Base-by-base conservation (phyloP, 805 yeast genomes). In the Saturnispora diversa region DNA sequence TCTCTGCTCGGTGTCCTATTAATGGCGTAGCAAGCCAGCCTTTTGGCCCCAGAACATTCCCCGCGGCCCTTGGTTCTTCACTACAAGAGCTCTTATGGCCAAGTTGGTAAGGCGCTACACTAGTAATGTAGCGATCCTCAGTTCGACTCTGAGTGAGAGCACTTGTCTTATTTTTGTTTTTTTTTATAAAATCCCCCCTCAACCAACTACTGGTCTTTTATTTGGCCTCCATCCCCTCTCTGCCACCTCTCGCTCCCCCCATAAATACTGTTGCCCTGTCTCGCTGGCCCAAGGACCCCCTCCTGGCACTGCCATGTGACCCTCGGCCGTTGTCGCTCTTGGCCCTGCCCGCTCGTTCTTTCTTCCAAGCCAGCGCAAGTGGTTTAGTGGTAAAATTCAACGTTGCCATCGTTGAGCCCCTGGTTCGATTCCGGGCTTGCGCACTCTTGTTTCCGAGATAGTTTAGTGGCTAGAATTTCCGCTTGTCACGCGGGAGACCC, bases 401-500 rank as follows among this genome's bases (percentile, higher is more conserved):
- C 53, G 50, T 50, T 50, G 54, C 54, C 54, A 50, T 50, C 50
- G 54, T 49, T 47, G 54, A 48, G 54, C 54, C 54, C 54, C 54
- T 47, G 49, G 54, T 50, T 50, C 54, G 54, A 50, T 50, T 50
- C 54, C 54, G 50, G 53, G 53, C 50, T 50, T 45, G 53, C 53
- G 54, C 54, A 49, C 7, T 24, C 35, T 15, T 31, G 17, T 9
- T n/a, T n/a, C 63, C 63, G 55, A 58, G 64, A 58, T 61, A 57
- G 64, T 61, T 60, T 59, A 60, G 62, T 58, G 64, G 65, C 55
- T 59, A 59, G 64, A 59, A 60, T 58, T 56, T 54, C 56, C 64
- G 64, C 65, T 61, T 61, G 65, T 61, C 64, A 61, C 63, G 65
- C 62, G 64, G 60, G 59, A 53, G 64, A 61, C 62, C 65, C 59